These are phyloP conservation scores for Solanum bulbocastanum DNA, from an alignment of 257 asterid species.

Conservation along the genomic window DNA sequence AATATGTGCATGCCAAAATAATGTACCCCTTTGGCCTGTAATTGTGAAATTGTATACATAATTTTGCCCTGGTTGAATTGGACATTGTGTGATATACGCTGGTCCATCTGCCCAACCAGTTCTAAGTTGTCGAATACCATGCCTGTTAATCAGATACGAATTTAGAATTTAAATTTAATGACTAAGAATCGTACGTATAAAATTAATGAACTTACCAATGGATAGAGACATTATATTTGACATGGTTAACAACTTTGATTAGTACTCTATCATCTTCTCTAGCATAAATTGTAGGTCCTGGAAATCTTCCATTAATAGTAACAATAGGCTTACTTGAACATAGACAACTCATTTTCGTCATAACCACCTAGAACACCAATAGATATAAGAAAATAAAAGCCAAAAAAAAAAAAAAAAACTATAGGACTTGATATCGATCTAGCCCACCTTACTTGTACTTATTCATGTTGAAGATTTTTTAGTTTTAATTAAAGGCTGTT, in stretches of 20 bases:
- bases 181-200: not conserved
- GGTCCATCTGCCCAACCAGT: slow-evolving; percentile 99
- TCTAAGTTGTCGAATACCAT: slow-evolving; percentile 68
- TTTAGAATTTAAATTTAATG: not conserved
- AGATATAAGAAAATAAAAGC: not conserved
- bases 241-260: slow-evolving; percentile 67
- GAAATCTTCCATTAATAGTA: slow-evolving; percentile 66
- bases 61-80: slow-evolving; percentile 66
- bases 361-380: slow-evolving; percentile 44
- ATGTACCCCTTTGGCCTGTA: slow-evolving; percentile 91
- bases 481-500: no score
- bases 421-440: not conserved
- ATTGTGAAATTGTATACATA: slow-evolving; percentile 71
- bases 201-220: slow-evolving; percentile 44
- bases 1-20: slow-evolving; percentile 84
- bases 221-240: slow-evolving; percentile 71
- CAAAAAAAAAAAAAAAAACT: not conserved
- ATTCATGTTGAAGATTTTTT: not conserved
- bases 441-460: not conserved
- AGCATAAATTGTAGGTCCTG: slow-evolving; percentile 84
- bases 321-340: slow-evolving; percentile 69
- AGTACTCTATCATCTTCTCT: slow-evolving; percentile 73
- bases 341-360: slow-evolving; percentile 40
- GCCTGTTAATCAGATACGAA: slow-evolving; percentile 29
- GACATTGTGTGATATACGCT: slow-evolving; percentile 89